phyloP scores from a whole-genome alignment of 192 early-diverging fungal genomes.

The Obelidium mucronatum region DNA sequence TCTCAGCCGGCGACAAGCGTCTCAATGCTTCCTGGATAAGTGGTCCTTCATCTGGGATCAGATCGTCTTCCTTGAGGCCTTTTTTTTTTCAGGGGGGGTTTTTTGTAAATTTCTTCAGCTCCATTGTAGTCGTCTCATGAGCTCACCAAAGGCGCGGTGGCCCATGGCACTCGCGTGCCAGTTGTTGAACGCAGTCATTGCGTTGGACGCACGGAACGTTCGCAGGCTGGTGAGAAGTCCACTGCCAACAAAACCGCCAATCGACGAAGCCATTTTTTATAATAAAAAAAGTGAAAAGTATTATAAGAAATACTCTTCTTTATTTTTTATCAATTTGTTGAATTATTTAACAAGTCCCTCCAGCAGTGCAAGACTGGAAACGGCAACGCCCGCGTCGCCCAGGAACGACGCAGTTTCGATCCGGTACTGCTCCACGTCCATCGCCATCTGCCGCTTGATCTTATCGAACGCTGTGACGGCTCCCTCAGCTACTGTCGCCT shows the following conservation, averaged over 20 bases:
- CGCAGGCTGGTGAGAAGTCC: slow-evolving; percentile 13
- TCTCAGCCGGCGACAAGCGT: slow-evolving; percentile 74
- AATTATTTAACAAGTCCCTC: background rate
- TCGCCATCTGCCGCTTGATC: slow-evolving; percentile 18
- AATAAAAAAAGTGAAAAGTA: slow-evolving; percentile 22
- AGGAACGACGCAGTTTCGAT: background rate
- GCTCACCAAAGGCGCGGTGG: slow-evolving; percentile 29
- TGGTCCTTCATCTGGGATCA: slow-evolving; percentile 84
- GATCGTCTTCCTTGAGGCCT: slow-evolving; percentile 92
- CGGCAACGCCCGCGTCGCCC: background rate
- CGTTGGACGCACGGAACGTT: slow-evolving; percentile 8
- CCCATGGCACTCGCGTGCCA: slow-evolving; percentile 37
- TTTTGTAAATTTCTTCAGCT: background rate
- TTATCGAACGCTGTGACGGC: slow-evolving; percentile 25
- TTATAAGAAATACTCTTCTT: no score
- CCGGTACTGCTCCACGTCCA: slow-evolving; percentile 24
- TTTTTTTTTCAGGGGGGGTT: background rate
- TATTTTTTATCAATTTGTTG: no score
- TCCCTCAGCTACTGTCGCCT: slow-evolving; percentile 1
- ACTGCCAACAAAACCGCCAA: slow-evolving; percentile 24
- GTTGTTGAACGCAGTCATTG: slow-evolving; percentile 10
- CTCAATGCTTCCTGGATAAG: slow-evolving; percentile 83
- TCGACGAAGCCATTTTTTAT: slow-evolving; percentile 21
- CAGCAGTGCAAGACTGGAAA: background rate
- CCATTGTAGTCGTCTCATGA: background rate